phyloP scores from a whole-genome alignment of 2,329 filamentous ascomycete species.

The Aspergillus flavus region DNA sequence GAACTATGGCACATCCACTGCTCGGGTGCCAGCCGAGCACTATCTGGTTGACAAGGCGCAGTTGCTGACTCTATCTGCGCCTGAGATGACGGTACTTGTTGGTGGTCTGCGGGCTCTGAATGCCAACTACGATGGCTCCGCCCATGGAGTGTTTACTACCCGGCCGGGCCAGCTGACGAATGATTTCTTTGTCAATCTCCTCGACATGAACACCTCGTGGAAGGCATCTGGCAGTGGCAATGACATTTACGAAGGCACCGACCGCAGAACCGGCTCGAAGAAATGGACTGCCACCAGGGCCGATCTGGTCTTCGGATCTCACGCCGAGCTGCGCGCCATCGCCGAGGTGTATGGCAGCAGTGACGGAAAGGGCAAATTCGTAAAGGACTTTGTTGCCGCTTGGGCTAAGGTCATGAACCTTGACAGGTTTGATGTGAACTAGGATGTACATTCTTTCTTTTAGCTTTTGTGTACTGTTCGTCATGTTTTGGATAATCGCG shows the following conservation, averaged over 20 bases:
- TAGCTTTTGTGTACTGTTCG: background rate
- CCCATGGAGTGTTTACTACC: slow-evolving; percentile 68
- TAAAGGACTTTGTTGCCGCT: slow-evolving; percentile 69
- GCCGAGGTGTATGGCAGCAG: slow-evolving; percentile 68
- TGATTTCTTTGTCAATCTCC: slow-evolving; percentile 80
- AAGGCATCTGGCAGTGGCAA: slow-evolving; percentile 53
- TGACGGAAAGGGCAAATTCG: slow-evolving; percentile 65
- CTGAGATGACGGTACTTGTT: slow-evolving; percentile 70
- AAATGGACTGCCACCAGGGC: slow-evolving; percentile 71
- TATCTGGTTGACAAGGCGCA: slow-evolving; percentile 72
- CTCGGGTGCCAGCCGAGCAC: slow-evolving; percentile 67
- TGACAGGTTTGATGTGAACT: slow-evolving; percentile 64
- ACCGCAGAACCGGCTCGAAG: slow-evolving; percentile 66
- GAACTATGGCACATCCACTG: slow-evolving; percentile 69
- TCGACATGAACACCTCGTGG: slow-evolving; percentile 69
- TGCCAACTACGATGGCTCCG: slow-evolving; percentile 71
- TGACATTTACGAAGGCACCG: slow-evolving; percentile 65
- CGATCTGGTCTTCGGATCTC: slow-evolving; percentile 73
- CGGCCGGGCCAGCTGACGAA: slow-evolving; percentile 71
- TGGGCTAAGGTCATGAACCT: slow-evolving; percentile 77
- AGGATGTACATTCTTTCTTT: background rate
- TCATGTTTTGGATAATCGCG: background rate
- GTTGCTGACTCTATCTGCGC: slow-evolving; percentile 69
- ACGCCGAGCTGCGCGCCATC: slow-evolving; percentile 71
- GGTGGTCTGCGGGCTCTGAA: slow-evolving; percentile 72